These are phyloP conservation scores for Elaeis oleifera DNA, from an alignment of 202 grass and related monocot species.

Conservation along the genomic window DNA sequence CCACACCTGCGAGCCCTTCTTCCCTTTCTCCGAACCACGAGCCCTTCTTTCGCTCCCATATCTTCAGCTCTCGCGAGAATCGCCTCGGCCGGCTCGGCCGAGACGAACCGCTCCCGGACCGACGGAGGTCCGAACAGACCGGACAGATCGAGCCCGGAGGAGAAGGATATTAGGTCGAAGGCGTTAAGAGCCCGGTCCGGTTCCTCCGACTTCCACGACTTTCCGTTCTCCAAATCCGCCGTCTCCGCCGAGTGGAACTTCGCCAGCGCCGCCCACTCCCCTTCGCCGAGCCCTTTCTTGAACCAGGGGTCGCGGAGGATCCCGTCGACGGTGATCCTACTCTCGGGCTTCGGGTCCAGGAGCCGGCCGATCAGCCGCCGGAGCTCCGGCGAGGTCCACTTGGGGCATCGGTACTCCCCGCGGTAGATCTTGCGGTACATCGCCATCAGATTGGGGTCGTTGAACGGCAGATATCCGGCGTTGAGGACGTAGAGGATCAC, in stretches of 20 bases:
- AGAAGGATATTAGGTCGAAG: constrained; percentile 75
- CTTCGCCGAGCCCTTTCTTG: too few relatives aligned
- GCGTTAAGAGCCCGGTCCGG: constrained; percentile 20
- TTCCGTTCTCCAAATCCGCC: constrained; percentile 1
- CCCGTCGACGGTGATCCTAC: constrained; percentile 9
- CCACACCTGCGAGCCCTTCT: constrained; percentile 13
- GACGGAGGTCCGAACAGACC: constrained; percentile 26
- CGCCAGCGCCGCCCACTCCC: background rate
- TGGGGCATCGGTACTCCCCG: constrained; percentile 18
- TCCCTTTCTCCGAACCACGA: constrained; percentile 17
- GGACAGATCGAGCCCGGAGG: constrained; percentile 53
- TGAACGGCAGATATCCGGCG: constrained; percentile 43
- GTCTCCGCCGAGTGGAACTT: constrained; percentile 15
- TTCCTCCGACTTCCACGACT: background rate
- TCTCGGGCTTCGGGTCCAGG: constrained; percentile 15
- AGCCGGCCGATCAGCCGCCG: constrained; percentile 11
- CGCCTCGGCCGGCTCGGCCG: constrained; percentile 11
- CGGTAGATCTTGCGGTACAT: constrained; percentile 39
- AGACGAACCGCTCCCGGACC: constrained; percentile 47
- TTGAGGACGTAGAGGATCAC: constrained; percentile 32
- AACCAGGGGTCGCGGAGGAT: constrained; percentile 29
- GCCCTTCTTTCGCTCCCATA: constrained; percentile 23
- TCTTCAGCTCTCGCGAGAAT: constrained; percentile 34
- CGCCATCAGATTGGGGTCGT: constrained; percentile 35
- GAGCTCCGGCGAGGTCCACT: constrained; percentile 28